Conservation (phyloP, 2,329 filamentous ascomycete genomes). For the Huntiella omanensis region DNA sequence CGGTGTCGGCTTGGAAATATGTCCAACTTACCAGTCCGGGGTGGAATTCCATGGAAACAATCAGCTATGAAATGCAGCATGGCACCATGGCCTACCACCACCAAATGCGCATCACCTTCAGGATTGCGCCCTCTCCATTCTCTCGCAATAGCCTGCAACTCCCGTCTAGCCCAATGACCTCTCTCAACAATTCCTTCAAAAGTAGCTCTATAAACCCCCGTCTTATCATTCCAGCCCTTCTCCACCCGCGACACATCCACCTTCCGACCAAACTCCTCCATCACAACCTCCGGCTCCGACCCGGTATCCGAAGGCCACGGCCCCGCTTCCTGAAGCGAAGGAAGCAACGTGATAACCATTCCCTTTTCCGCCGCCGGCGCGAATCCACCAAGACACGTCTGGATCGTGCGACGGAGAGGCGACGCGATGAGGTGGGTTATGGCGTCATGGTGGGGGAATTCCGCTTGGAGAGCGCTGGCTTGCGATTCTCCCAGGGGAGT, state of each 20-base stretch:
- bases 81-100: slow-evolving; percentile 65
- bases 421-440: slow-evolving; percentile 59
- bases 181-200: slow-evolving; percentile 37
- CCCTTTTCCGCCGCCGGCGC: slow-evolving; percentile 25
- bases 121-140: slow-evolving; percentile 21
- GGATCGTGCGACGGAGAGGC: slow-evolving; percentile 61
- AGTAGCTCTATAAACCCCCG: slow-evolving; percentile 27
- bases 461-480: slow-evolving; percentile 41
- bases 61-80: slow-evolving; percentile 72
- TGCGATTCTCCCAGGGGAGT: slow-evolving; percentile 60
- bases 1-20: background rate
- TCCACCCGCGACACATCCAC: slow-evolving; percentile 46
- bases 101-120: slow-evolving; percentile 35
- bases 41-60: slow-evolving; percentile 48
- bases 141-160: slow-evolving; percentile 33
- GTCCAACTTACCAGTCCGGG: slow-evolving; percentile 21
- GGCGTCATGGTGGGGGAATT: slow-evolving; percentile 45
- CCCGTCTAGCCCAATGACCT: slow-evolving; percentile 39
- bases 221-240: slow-evolving; percentile 45
- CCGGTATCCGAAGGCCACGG: slow-evolving; percentile 62
- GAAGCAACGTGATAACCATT: slow-evolving; percentile 40
- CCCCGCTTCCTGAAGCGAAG: slow-evolving; percentile 62
- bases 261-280: slow-evolving; percentile 37
- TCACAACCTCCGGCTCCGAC: slow-evolving; percentile 33
- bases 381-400: slow-evolving; percentile 58